Evolutionary conservation across 305 asterid species (phyloP), one percentile per base, ranked within the genome.

Genomic region (Andrographis paniculata): DNA sequence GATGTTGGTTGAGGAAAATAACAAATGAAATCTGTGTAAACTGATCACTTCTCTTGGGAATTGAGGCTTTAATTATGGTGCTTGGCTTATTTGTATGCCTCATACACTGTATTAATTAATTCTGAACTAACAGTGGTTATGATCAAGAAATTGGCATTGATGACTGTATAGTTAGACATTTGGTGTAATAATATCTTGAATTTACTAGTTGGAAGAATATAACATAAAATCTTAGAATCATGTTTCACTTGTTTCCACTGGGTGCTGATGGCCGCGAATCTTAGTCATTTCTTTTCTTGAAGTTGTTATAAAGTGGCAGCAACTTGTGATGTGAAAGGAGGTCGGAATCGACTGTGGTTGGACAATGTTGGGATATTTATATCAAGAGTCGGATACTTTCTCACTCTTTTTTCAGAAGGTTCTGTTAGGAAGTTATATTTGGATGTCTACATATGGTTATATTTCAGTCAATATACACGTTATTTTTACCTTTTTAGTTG

Each of bases 101-200:
- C 4, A 18, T 16, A 1, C 9, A 20, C 56, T n/a, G 13, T 17
- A 12, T 48, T 15, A 20, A 14, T 17, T 39, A 22, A 27, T 39
- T 40, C 24, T 6, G 17, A 38, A 16, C 2, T 3, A 22, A 28
- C 10, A 41, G 39, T 40, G 15, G 13, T 39, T 2, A 4, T 39
- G 12, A 1, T 14, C 23, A 6, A 17, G 14, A 33, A 18, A 37
- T 15, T 5, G 9, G 6, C 22, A 50, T 35, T 49, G 31, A 49
- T 22, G 42, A 27, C 28, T 18, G 27, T 14, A 9, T 30, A 11
- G 1, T 28, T 28, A 23, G 10, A 9, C 10, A 6, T 14, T 11
- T 35, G 15, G 10, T 55, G 17, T 48, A 1, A n/a, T n/a, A 20
- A 45, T 30, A 42, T 58, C 45, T 58, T 31, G 43, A 14, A 13